Base-by-base conservation (phyloP, 1,284 basidiomycete genomes). In the Exsudoporus floridanus region DNA sequence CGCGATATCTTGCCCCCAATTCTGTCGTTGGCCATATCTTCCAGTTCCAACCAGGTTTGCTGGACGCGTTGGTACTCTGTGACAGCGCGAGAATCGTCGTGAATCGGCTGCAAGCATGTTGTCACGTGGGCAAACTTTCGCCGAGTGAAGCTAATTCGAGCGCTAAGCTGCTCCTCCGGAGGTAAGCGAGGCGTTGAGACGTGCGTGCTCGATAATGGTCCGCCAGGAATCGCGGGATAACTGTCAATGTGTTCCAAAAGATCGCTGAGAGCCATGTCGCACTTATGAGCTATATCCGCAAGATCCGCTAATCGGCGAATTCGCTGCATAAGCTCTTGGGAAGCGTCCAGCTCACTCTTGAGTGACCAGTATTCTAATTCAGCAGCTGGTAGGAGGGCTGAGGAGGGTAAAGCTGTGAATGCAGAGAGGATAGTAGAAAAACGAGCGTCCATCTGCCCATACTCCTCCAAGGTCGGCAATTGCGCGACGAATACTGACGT, bases 161-260 rank as follows among this genome's bases (percentile, higher is more conserved):
- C 75, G 28, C 69, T 71, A 8, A 92, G 69, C 60, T 90, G 88
- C 42, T 84, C 82, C 60, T 88, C 82, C 0, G 90, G 81, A 10
- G 80, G 67, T 12, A 70, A 60, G 33, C 62, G 71, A 50, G 62
- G 66, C 44, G 69, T 67, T 46, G 77, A 81, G 19, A 67, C 46
- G 53, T 81, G 75, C 7, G 77, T 69, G 8, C 83, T 81, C 3
- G 78, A 75, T 28, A 85, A 67, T 8, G 75, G 65, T n/a, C 78
- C 77, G 31, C 74, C 59, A 5, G 87, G 84, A 23, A 74, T 62
- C 16, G 78, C 74, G 13, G 88, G 86, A 62, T 82, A 88, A 60
- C 83, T 86, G 66, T 93, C 90, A 50, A 92, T 78, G 60, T 91
- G 88, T 61, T 92, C 88, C 46, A 93, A 71, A 8, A 92, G 74